These are phyloP conservation scores for Stephania japonica DNA, from an alignment of 164 flowering plant genomes.

Conservation along the genomic window DNA sequence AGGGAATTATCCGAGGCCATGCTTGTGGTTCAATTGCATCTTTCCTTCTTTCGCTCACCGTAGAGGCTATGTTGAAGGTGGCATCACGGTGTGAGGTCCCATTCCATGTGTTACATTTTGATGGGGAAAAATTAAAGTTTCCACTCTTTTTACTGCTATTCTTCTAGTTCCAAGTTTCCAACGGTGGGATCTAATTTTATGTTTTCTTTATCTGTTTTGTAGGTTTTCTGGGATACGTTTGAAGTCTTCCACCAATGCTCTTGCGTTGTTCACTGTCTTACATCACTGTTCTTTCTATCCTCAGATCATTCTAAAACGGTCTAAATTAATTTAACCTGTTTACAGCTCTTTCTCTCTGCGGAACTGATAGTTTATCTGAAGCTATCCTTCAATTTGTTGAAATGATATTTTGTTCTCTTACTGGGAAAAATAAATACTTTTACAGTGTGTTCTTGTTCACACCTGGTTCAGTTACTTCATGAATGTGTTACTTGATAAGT, in stretches of 20 bases:
- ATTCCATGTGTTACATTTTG: not conserved
- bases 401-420: too few species aligned
- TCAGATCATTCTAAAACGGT: not conserved
- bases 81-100: conserved; percentile 1
- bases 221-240: conserved; percentile 8
- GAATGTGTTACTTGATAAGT: too few species aligned
- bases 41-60: conserved; percentile 6
- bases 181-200: conserved; percentile 10
- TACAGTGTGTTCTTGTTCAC: too few species aligned
- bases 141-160: not conserved
- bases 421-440: too few species aligned
- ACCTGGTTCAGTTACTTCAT: too few species aligned
- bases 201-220: conserved; percentile 8
- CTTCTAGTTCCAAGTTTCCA: conserved; percentile 1
- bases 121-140: not conserved
- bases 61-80: conserved; percentile 8
- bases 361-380: too few species aligned
- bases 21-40: conserved; percentile 1
- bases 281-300: not conserved
- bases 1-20: not conserved
- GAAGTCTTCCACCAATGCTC: conserved; percentile 1
- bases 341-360: too few species aligned
- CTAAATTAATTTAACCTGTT: too few species aligned
- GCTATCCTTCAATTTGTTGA: too few species aligned
- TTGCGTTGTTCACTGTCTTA: not conserved